Evolutionary conservation across 306 rosid genomes (phyloP).

Genomic region (Crotalaria pallida): DNA sequence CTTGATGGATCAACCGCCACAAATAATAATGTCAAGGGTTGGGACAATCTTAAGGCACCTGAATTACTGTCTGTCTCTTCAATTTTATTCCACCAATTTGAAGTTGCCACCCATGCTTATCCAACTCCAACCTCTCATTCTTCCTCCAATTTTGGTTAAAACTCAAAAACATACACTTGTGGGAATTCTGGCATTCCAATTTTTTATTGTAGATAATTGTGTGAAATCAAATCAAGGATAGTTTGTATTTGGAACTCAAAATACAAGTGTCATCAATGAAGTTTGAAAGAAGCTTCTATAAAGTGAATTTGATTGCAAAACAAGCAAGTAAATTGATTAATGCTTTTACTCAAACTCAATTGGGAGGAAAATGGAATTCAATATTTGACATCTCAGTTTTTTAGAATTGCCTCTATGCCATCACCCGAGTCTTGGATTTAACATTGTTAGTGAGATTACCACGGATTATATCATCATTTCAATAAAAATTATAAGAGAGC

Average conservation of each 20-base stretch:
- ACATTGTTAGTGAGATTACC: not conserved
- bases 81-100: conserved; percentile 75
- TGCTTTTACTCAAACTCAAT: too few relatives aligned
- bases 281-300: not conserved
- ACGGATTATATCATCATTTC: too few relatives aligned
- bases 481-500: not conserved
- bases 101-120: conserved; percentile 75
- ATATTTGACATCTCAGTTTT: conserved; percentile 8
- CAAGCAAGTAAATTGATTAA: too few relatives aligned
- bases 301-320: too few relatives aligned
- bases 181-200: conserved; percentile 9
- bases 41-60: conserved; percentile 53
- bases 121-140: conserved; percentile 30
- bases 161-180: not conserved
- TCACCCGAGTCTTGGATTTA: too few relatives aligned
- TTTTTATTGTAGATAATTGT: conserved; percentile 35
- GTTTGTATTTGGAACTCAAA: conserved; percentile 22
- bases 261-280: conserved; percentile 4
- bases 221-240: not conserved
- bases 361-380: not conserved
- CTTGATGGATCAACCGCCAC: conserved; percentile 74
- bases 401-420: not conserved
- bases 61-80: conserved; percentile 58
- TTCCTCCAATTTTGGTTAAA: conserved; percentile 21
- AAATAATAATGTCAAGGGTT: conserved; percentile 42